phyloP scores from a whole-genome alignment of 257 asterid genomes.

The Sherardia arvensis region DNA sequence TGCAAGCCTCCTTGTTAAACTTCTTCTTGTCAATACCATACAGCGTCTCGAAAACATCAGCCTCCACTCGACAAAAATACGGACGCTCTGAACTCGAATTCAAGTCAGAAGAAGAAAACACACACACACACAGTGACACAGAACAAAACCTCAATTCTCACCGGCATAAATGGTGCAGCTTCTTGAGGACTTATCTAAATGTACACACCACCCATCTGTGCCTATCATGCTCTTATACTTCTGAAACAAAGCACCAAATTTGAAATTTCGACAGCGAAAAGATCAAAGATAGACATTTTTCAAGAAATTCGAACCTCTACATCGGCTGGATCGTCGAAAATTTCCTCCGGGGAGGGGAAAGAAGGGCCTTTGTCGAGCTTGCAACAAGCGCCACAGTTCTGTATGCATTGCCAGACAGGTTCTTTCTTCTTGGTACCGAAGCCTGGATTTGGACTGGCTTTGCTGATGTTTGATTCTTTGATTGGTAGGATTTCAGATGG shows the following conservation, averaged over 20 bases:
- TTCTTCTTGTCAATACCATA: slow-evolving; percentile 73
- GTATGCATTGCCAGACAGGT: slow-evolving; percentile 70
- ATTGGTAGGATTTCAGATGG: slow-evolving; percentile 2
- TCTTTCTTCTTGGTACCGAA: slow-evolving; percentile 60
- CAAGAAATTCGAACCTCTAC: slow-evolving; percentile 41
- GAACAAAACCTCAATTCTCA: slow-evolving; percentile 7
- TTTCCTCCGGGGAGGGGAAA: slow-evolving; percentile 73
- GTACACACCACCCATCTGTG: slow-evolving; percentile 91
- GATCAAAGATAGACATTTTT: too few species aligned
- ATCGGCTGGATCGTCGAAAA: slow-evolving; percentile 75
- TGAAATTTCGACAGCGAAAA: not conserved
- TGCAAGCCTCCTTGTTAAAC: slow-evolving; percentile 95
- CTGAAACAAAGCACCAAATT: slow-evolving; percentile 26
- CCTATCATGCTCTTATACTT: slow-evolving; percentile 68
- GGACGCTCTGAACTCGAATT: slow-evolving; percentile 46
- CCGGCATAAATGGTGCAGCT: slow-evolving; percentile 77
- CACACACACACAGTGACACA: not conserved
- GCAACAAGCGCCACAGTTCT: slow-evolving; percentile 93
- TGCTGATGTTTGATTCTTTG: not conserved
- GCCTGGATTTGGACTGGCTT: slow-evolving; percentile 24
- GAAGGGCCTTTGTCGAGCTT: slow-evolving; percentile 77
- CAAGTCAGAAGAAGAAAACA: not conserved
- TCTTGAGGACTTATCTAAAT: slow-evolving; percentile 71
- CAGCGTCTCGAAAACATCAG: slow-evolving; percentile 43
- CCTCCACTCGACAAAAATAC: slow-evolving; percentile 87